A percentile compares a stretch with the other conserved stretches of the same genome.
phyloP scores from a whole-genome alignment of 352 stramenopile species.

The Phytopythium chamaehyphon region DNA sequence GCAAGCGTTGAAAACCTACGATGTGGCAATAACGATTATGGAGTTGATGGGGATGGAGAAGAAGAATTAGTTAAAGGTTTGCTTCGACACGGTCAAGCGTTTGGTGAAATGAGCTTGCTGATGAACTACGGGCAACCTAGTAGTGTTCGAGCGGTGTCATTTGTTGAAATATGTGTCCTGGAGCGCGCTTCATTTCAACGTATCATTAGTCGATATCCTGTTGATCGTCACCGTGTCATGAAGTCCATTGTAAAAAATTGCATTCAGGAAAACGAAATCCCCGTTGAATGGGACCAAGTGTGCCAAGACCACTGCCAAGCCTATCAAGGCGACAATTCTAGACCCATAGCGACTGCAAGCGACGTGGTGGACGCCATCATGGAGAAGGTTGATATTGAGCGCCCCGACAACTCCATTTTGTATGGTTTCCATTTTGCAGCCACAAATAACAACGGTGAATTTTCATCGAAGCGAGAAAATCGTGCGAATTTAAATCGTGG shows the following conservation, averaged over 20 bases:
- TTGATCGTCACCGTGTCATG: conserved; percentile 11
- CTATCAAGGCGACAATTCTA: too few species aligned
- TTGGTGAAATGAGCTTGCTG: conserved; percentile 32
- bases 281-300: conserved; percentile 9
- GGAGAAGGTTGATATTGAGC: too few species aligned
- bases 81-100: conserved; percentile 13
- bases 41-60: not conserved
- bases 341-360: too few species aligned
- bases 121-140: conserved; percentile 22
- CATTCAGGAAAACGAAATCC: conserved; percentile 12
- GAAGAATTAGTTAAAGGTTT: too few species aligned
- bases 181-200: conserved; percentile 6
- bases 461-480: too few species aligned
- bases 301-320: too few species aligned
- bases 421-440: too few species aligned
- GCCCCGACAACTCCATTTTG: too few species aligned
- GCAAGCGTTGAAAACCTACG: too few species aligned
- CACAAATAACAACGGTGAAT: too few species aligned
- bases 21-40: not conserved
- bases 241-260: conserved; percentile 9
- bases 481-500: too few species aligned
- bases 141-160: conserved; percentile 16
- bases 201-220: conserved; percentile 1
- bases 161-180: conserved; percentile 17
- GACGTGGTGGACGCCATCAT: too few species aligned